phyloP scores from a whole-genome alignment of 495 filamentous ascomycete genomes.

The Trichoderma asperelloides region DNA sequence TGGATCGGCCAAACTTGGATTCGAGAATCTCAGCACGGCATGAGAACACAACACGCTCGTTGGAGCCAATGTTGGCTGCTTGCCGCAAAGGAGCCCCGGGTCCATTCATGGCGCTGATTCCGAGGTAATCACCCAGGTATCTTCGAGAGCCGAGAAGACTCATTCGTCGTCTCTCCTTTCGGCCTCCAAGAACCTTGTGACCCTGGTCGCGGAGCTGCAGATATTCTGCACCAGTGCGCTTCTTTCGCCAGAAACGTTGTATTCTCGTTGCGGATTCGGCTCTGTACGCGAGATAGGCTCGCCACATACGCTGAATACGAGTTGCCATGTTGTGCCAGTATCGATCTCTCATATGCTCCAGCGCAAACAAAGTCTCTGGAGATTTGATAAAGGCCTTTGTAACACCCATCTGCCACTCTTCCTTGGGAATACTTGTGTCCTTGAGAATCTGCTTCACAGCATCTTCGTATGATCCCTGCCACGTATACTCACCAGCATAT shows the following conservation, averaged over 20 bases:
- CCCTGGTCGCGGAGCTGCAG: slow-evolving; percentile 82
- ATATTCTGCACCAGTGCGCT: slow-evolving; percentile 77
- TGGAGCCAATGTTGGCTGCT: slow-evolving; percentile 49
- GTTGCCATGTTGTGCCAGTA: slow-evolving; percentile 99
- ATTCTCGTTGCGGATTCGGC: slow-evolving; percentile 89
- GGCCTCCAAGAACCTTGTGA: slow-evolving; percentile 70
- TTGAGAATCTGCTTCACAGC: slow-evolving; percentile 92
- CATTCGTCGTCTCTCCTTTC: slow-evolving; percentile 86
- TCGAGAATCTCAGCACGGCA: slow-evolving; percentile 82
- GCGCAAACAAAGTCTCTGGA: slow-evolving; percentile 90
- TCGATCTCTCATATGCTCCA: slow-evolving; percentile 94
- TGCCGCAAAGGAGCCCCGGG: slow-evolving; percentile 74
- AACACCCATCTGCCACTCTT: slow-evolving; percentile 96
- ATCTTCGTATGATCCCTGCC: slow-evolving; percentile 75
- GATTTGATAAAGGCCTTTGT: slow-evolving; percentile 98
- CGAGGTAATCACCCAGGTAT: slow-evolving; percentile 94
- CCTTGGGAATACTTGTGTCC: slow-evolving; percentile 86
- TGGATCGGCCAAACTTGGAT: slow-evolving; percentile 90
- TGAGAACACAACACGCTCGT: slow-evolving; percentile 76
- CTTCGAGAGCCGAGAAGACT: slow-evolving; percentile 83
- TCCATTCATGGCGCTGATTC: slow-evolving; percentile 68
- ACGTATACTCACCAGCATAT: slow-evolving; percentile 95
- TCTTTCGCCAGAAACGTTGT: slow-evolving; percentile 89
- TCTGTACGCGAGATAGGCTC: slow-evolving; percentile 87
- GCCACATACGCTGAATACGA: slow-evolving; percentile 93